Base-by-base conservation (phyloP, 2,329 filamentous ascomycete genomes). In the Penicillium sp. region DNA sequence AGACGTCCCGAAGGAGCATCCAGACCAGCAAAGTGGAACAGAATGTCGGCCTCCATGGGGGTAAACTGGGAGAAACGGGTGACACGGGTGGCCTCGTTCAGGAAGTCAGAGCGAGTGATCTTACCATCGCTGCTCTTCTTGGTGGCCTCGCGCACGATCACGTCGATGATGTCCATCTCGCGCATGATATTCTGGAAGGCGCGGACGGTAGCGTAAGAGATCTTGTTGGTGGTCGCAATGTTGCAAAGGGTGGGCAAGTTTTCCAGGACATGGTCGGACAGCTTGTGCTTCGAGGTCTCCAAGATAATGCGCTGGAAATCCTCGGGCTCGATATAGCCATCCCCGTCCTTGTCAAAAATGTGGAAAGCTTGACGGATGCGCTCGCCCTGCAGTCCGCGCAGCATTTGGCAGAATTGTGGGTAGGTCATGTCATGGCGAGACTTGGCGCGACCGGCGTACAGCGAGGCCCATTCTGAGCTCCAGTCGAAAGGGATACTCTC, bases 151-250 rank as follows among this genome's bases (percentile, higher is more conserved):
- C 90, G 86, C 60, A 99, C 84, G 68, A 99, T 91, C 61, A 95
- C 79, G 78, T 99, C 94, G 45, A 97, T 90, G 66, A 97, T 82
- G 67, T 99, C 94, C 90, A 99, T 96, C 76, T 97, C 92, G 67
- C 89, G 87, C 65, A 99, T 93, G 74, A 99, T 87, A 72, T 99
- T 99, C 78, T 96, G 92, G 79, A 99, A 99, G 34, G 94, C 94
- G 61, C 94, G 86, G 29, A 99, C 94, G 70, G 95, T 96, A 71
- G 94, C 91, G 70, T 99, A 99, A 6, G 92, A 96, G 64, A 99
- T 94, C 77, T 95, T 96, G 79, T 85, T 94, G 57, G 90, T 87
- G 31, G 86, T 81, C 7, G 90, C 90, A 71, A 97, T 95, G 76
- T 96, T 96, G 83, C 93, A 97, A 38, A 99, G 83, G 0, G 91